Base-by-base conservation (phyloP, 352 stramenopile genomes). In the Blastocystis sp. region DNA sequence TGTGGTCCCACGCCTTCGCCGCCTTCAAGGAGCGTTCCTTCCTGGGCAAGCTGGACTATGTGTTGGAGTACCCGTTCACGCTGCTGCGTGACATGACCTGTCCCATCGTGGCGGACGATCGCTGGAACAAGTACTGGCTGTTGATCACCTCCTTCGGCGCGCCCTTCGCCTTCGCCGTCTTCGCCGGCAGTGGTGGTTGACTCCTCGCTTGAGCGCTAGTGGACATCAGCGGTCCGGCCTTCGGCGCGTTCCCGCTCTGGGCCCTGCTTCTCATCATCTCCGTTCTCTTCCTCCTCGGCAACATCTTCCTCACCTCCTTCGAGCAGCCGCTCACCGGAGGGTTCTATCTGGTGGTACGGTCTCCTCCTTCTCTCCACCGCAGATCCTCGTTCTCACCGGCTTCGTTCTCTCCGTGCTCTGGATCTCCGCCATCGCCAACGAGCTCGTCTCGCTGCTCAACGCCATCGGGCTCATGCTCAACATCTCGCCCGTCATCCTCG, bases 351-450 rank as follows among this genome's bases (percentile, higher is more conserved):
- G 78, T 71, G 5, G 52, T 70, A 53, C 45, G 23, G 17, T 38
- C 7, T 60, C 45, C 64, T 45, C 59, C 19, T 21, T 38, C 28
- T 69, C 40, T 69, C 62, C 7, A 17, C 7, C 28, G 14, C 40
- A 45, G 40, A 14, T 70, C 11, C 69, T 90, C 9, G 64, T 91
- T 7, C 45, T 78, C 41, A 28, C 89, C 17, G 90, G 69, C 23
- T 92, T 94, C 76, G 28, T 84, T 4, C 65, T 80, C 19, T 96
- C 93, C 81, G 93, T 96, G 17, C 92, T 92, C 64, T 97, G 94
- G 94, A 96, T 97, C 88, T 97, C 96, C 89, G 90, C 92, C 1
- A 90, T 97, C 52, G 93, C 94, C 3, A 93, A 91, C 56, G 94
- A 97, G 66, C 81, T 96, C 0, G 92, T 97, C 78, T 92, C 91